These are phyloP conservation scores for Populus tremula DNA, from an alignment of 345 rosid genomes.

Conservation along the genomic window DNA sequence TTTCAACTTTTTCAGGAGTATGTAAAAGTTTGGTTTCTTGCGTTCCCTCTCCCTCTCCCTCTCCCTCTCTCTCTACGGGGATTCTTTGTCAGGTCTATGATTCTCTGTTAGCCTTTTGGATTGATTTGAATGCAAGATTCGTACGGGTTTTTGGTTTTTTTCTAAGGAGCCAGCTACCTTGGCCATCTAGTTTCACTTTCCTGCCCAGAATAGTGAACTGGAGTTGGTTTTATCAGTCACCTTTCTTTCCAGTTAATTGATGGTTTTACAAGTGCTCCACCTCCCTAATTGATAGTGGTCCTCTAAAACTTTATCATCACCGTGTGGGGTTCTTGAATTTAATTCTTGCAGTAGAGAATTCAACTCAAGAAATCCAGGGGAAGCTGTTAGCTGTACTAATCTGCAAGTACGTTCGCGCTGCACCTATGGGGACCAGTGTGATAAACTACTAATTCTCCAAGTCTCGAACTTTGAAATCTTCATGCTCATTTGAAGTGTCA, in stretches of 20 bases:
- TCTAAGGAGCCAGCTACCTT: not conserved
- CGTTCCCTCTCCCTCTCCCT: not conserved
- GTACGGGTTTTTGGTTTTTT: not conserved
- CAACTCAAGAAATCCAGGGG: not conserved
- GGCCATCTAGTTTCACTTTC: not conserved
- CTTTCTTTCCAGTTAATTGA: not conserved
- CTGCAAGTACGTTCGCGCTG: not conserved
- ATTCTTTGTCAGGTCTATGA: conserved; percentile 17
- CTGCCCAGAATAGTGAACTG: not conserved
- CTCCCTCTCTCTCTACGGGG: not conserved
- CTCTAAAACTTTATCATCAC: not conserved
- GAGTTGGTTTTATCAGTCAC: not conserved
- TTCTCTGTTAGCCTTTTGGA: conserved; percentile 2
- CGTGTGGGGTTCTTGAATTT: not conserved
- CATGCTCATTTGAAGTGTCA: not conserved
- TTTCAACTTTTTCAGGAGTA: not conserved
- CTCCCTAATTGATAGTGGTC: not conserved
- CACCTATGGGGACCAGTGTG: not conserved
- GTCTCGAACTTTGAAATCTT: not conserved
- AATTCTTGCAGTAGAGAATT: not conserved
- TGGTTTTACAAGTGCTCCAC: not conserved
- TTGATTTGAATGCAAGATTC: conserved; percentile 12
- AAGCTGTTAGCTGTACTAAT: not conserved
- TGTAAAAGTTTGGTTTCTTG: conserved; percentile 6
- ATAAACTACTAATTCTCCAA: not conserved